Base-by-base conservation (phyloP, 1,139 yeast species). In the Debaryomyces singareniensis region DNA sequence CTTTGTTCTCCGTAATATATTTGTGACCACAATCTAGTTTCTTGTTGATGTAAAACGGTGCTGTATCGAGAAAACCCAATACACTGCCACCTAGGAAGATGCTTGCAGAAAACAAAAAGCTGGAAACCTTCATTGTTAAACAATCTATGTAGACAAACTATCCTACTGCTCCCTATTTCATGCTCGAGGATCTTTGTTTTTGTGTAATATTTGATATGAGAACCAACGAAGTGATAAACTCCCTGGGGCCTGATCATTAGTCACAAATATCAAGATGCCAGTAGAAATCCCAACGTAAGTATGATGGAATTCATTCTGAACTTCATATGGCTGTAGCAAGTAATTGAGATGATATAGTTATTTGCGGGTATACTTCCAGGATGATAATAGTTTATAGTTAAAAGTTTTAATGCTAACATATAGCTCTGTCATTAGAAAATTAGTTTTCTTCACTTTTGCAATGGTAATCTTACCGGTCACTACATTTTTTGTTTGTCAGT, bases 391-490 rank as follows among this genome's bases (percentile, higher is more conserved):
- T 21, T 20, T 11, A 10, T 10, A 12, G n/a, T 7, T 18, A 18
- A n/a, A 18, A n/a, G n/a, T 18, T 18, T 18, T n/a, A 18, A 18
- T 18, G n/a, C 21, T 18, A 18, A 18, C 21, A 18, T 7, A 18
- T 42, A 77, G 86, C 42, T 52, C 74, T 22, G 87, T 81, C 31
- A 58, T 81, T 31, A 70, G 68, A 42, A 89, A 89, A 56, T 75
- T 91, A 42, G 71, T 85, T 55, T 70, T 84, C 46, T 89, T 86
- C 71, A 86, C 97, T 9, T 85, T 71, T 3, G 86, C 94, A 30
- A 89, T 91, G 96, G 77, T 91, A 34, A 55, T 77, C 18, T 70
- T 80, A 29, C 98, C 98, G 6, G 49, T 91, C 42, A 37, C 70
- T 28, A 63, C 86, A 2, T 91, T 91, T 58, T 91, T 89, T 55